Conservation (phyloP, 2,329 filamentous ascomycete genomes). For the Hortaea werneckii region DNA sequence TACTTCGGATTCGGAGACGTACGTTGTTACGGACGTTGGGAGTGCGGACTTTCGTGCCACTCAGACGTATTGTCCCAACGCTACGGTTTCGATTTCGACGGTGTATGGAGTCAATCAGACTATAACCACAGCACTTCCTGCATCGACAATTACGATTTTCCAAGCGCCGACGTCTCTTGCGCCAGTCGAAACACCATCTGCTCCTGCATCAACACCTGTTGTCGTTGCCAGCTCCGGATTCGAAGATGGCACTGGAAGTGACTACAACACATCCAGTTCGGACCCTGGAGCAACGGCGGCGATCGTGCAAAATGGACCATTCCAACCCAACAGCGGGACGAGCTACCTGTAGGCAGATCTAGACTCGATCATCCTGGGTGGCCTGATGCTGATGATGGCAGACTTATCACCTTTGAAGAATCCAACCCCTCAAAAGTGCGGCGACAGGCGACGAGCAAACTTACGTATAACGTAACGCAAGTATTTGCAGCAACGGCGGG, state of each 20-base stretch:
- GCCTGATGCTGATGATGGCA: background rate
- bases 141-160: background rate
- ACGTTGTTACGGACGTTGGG: background rate
- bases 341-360: background rate
- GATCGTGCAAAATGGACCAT: background rate
- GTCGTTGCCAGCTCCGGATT: background rate
- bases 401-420: background rate
- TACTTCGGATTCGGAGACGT: background rate
- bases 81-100: background rate
- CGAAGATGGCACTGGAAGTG: background rate
- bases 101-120: background rate
- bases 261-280: background rate
- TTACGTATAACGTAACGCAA: slow-evolving; percentile 7
- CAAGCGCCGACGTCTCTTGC: background rate
- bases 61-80: background rate
- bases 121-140: background rate
- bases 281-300: background rate
- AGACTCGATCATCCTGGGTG: background rate
- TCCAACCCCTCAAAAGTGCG: background rate
- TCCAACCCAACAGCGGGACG: background rate
- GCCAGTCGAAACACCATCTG: background rate
- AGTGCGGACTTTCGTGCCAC: background rate
- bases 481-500: slow-evolving; percentile 3
- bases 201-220: background rate
- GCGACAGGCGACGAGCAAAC: background rate